Conservation (phyloP, 2,329 filamentous ascomycete genomes). For the Scedosporium dehoogii region DNA sequence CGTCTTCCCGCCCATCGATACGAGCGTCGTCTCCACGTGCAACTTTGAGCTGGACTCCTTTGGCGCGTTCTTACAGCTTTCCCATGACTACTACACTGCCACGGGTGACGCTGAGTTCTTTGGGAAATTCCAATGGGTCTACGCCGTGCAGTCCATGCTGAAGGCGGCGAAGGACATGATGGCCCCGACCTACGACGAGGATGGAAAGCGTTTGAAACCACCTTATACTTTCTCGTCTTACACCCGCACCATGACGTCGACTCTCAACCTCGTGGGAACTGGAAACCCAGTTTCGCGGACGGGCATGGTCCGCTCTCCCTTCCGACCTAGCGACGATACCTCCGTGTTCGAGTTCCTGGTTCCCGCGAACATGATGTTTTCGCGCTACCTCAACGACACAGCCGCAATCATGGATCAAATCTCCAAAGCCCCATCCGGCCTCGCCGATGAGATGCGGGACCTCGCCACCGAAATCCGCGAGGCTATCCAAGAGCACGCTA, state of each 20-base stretch:
- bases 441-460: conserved; percentile 41
- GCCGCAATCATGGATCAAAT: conserved; percentile 31
- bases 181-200: conserved; percentile 58
- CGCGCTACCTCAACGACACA: conserved; percentile 46
- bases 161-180: conserved; percentile 60
- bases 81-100: conserved; percentile 63
- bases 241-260: conserved; percentile 37
- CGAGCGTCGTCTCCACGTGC: conserved; percentile 60
- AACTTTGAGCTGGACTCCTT: conserved; percentile 90
- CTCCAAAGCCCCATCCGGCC: conserved; percentile 43
- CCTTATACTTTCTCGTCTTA: conserved; percentile 70
- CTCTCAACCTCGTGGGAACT: conserved; percentile 37
- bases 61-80: conserved; percentile 73
- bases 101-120: conserved; percentile 64
- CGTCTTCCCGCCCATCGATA: conserved; percentile 12
- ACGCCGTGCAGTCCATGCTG: conserved; percentile 61
- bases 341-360: conserved; percentile 81
- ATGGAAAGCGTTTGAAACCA: conserved; percentile 43
- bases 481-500: conserved; percentile 61
- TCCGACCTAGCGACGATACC: conserved; percentile 83
- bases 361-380: conserved; percentile 81
- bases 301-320: conserved; percentile 77
- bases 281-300: conserved; percentile 71
- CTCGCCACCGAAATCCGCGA: conserved; percentile 54
- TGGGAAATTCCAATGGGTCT: conserved; percentile 59